Evolutionary conservation across 140 eudicot genomes (phyloP), one percentile per base, ranked within the genome.

Genomic region (Bidens hawaiensis): DNA sequence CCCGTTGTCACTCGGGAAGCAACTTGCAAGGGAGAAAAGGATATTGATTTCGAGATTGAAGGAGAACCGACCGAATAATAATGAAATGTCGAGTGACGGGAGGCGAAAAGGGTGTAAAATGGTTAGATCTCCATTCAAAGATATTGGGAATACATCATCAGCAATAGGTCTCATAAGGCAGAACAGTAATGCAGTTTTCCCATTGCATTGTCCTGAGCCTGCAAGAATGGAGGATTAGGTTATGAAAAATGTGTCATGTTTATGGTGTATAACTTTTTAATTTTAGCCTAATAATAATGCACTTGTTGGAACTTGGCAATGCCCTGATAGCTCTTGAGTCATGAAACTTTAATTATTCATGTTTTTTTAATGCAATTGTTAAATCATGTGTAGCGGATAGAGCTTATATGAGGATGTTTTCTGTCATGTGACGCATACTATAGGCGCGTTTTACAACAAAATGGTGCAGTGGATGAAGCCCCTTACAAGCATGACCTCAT

Each of bases 21-120:
- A 85, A 50, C 82, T 84, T 26, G 88, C 82, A 21, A 88, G 66
- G 76, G 96, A 88, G 60, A 88, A 88, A 59, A 70, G 77, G 41
- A 73, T 75, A 56, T 54, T 86, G 46, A 23, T 77, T 25, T 61
- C 80, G 13, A 77, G 75, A 15, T 38, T 72, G 57, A 83, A 83
- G 79, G 83, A 83, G 67, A 78, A 86, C 40, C 83, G 65, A 4
- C 57, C 55, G 0, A 43, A 54, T 12, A 73, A 77, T 41, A 25
- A 68, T 27, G 75, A 56, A 58, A 64, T 5, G 31, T 28, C 52
- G 7, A 41, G 14, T n/a, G 89, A 75, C 31, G 83, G 72, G 50
- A 67, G 62, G 60, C 69, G 73, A 82, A 56, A 70, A 69, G 77
- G 75, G 66, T 51, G 30, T 54, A 71, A 16, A 15, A 64, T 68